Conservation (phyloP, 192 early-diverging fungal genomes). For the Coemansia reversa region DNA sequence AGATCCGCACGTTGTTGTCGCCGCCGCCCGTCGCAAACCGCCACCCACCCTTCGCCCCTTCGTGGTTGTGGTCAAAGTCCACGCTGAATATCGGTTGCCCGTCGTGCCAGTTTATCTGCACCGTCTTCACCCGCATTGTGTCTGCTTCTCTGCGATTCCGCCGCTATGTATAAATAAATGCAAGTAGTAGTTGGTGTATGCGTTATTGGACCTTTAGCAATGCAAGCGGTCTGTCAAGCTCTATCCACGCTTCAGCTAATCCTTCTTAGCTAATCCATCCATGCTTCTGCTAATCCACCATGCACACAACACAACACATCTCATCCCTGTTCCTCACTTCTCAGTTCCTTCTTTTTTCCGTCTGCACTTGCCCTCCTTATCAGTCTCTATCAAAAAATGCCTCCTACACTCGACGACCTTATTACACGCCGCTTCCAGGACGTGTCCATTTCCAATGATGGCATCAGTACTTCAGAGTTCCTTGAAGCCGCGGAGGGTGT, state of each 20-base stretch:
- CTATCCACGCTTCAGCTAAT: too few species aligned
- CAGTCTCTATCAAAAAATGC: conserved; percentile 15
- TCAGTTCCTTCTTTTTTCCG: not conserved
- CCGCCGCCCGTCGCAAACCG: conserved; percentile 89
- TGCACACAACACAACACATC: not conserved
- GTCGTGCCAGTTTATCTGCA: conserved; percentile 96
- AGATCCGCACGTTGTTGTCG: conserved; percentile 84
- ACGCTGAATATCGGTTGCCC: conserved; percentile 85
- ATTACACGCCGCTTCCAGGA: conserved; percentile 65
- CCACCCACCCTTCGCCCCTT: conserved; percentile 37
- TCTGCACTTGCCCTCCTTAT: not conserved
- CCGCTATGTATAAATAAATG: not conserved
- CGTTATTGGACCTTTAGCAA: too few species aligned
- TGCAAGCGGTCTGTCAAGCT: too few species aligned
- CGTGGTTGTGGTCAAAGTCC: conserved; percentile 74
- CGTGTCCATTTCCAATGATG: conserved; percentile 62
- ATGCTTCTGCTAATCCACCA: not conserved
- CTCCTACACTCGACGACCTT: conserved; percentile 53
- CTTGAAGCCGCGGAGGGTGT: conserved; percentile 76
- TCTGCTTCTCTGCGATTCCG: too few species aligned
- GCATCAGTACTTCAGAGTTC: conserved; percentile 75
- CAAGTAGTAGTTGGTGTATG: too few species aligned
- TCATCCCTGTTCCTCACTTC: conserved; percentile 1
- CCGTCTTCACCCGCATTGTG: conserved; percentile 65
- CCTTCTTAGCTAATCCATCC: too few species aligned